Percentiles rank a stretch among this genome's conserved stretches.
These are phyloP conservation scores for Pholiota adiposa DNA, from an alignment of 1,284 basidiomycete species.

Conservation along the genomic window DNA sequence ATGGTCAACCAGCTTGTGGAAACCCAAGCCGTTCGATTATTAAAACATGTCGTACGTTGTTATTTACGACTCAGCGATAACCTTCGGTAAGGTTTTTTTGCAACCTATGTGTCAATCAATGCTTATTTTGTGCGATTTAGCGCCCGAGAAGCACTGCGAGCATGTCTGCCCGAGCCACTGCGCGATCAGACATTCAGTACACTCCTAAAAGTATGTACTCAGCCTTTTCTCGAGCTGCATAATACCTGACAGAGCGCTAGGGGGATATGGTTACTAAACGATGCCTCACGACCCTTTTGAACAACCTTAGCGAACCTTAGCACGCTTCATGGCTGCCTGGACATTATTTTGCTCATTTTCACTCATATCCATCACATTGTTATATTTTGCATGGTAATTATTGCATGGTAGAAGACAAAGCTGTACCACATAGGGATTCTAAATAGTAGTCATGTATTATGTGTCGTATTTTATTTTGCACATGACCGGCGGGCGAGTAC, in stretches of 20 bases:
- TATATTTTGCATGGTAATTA: slow-evolving; percentile 30
- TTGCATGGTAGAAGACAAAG: slow-evolving; percentile 31
- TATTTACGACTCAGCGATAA: slow-evolving; percentile 98
- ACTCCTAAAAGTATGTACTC: slow-evolving; percentile 76
- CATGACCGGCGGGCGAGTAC: not conserved
- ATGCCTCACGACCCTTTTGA: slow-evolving; percentile 93
- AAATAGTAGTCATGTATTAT: slow-evolving; percentile 30
- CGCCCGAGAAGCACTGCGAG: slow-evolving; percentile 94
- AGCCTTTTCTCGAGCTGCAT: not conserved
- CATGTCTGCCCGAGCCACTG: slow-evolving; percentile 96
- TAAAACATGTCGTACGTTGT: slow-evolving; percentile 99
- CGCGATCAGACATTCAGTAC: slow-evolving; percentile 93
- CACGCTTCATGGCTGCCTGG: slow-evolving; percentile 18
- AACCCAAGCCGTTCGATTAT: slow-evolving; percentile 93
- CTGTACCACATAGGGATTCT: slow-evolving; percentile 31
- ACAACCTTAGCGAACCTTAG: slow-evolving; percentile 82
- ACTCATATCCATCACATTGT: slow-evolving; percentile 30
- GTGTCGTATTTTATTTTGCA: slow-evolving; percentile 15
- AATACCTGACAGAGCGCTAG: slow-evolving; percentile 38
- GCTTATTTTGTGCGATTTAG: slow-evolving; percentile 43
- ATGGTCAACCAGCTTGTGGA: slow-evolving; percentile 98
- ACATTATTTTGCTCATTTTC: slow-evolving; percentile 30
- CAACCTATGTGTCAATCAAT: not conserved
- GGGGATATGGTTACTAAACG: slow-evolving; percentile 97
- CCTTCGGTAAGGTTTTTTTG: slow-evolving; percentile 70